Percentiles rank a stretch among this genome's conserved stretches.
phyloP scores from a whole-genome alignment of 192 early-diverging fungal species.

The Entrophospora sp. region DNA sequence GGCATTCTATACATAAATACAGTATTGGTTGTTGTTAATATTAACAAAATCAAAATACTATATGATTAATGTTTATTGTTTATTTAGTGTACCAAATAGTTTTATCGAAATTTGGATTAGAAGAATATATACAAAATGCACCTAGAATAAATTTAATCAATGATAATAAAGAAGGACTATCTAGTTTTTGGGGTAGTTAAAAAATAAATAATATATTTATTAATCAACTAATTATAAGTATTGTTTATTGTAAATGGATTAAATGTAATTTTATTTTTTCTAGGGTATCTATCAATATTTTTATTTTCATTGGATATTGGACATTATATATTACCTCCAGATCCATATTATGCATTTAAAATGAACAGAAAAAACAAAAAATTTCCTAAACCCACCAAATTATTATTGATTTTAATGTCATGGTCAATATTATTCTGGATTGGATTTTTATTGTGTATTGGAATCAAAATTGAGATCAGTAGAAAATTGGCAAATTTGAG shows the following conservation, averaged over 20 bases:
- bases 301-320: constrained; percentile 71
- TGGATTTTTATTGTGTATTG: constrained; percentile 32
- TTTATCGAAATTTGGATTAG: constrained; percentile 46
- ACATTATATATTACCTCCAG: constrained; percentile 41
- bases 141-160: constrained; percentile 63
- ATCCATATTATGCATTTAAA: constrained; percentile 30
- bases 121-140: constrained; percentile 68
- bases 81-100: constrained; percentile 51
- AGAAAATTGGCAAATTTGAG: constrained; percentile 52
- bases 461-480: constrained; percentile 55
- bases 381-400: constrained; percentile 32
- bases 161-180: constrained; percentile 88
- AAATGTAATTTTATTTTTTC: background rate
- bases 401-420: constrained; percentile 38
- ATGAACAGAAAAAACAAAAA: constrained; percentile 25
- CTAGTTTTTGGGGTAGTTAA: constrained; percentile 70
- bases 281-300: constrained; percentile 80
- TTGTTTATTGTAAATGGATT: background rate
- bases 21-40: too few relatives aligned
- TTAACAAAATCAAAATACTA: too few relatives aligned
- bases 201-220: too few relatives aligned
- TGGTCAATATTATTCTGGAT: constrained; percentile 28
- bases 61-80: background rate
- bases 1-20: background rate
- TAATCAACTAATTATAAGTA: too few relatives aligned